Base-by-base conservation (phyloP, 768 basidiomycete species). In the Auriscalpium orientale region DNA sequence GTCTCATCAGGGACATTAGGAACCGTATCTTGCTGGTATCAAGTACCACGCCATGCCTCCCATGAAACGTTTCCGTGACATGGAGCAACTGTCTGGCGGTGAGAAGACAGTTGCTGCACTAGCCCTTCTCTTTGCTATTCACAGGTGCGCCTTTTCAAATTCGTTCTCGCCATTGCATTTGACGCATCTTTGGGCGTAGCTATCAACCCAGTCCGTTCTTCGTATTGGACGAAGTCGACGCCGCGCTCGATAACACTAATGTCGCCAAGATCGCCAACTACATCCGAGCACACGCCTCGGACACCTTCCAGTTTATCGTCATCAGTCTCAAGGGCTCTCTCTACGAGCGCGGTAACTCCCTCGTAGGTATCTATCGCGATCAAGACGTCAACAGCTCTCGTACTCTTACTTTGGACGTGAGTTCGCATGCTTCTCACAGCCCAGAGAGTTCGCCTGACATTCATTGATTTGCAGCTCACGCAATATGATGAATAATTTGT, bases 31-130 rank as follows among this genome's bases (percentile, higher is more conserved):
- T 20, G 84, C 82, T 38, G 92, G 97, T 53, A 91, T 99, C 74
- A 98, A 97, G 70, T 98, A 98, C 68, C 95, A 98, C 66, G 95
- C 95, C 1, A 99, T 98, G 97, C 97, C 97, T 0, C 97, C 97
- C 0, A 95, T 98, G 87, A 99, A 99, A 69, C 89, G 94, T 2
- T 98, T 98, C 79, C 81, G 95, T 58, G 97, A 98, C 67, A 98
- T 98, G 95, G 95, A 98, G 57, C 95, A 98, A 68, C 76, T 98
- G 13, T 98, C 95, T 0, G 97, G 95, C 53, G 97, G 95, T 20
- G 97, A 99, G 69, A 98, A 98, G 75, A 98, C 97, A 0, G 95
- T 98, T 49, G 97, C 97, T 7, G 95, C 95, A 6, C 74, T 98
- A n/a, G 95, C 95, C 1, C 76, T 99, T 18, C 77, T 98, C 35